A percentile compares a stretch with the other conserved stretches of the same genome.
phyloP scores from a whole-genome alignment of 2,329 filamentous ascomycete species.

The Parasarocladium wereldwijsianum region DNA sequence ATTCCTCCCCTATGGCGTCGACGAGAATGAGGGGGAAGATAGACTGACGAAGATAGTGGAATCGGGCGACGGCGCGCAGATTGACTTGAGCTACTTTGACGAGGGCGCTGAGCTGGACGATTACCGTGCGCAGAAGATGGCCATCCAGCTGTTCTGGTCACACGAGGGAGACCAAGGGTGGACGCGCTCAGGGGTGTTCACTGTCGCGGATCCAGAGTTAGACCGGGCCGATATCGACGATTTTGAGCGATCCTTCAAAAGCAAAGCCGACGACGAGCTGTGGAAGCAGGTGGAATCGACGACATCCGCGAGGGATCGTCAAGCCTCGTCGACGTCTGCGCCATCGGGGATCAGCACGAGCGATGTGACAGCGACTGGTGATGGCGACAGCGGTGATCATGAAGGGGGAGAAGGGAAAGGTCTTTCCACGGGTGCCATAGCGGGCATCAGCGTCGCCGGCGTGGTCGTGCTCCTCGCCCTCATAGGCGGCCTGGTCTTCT shows the following conservation, averaged over 20 bases:
- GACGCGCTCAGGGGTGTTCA: not conserved
- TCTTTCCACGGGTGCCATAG: constrained; percentile 27
- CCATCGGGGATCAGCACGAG: not conserved
- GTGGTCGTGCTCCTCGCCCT: constrained; percentile 23
- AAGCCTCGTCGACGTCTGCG: not conserved
- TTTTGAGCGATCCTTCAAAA: not conserved
- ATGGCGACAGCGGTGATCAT: not conserved
- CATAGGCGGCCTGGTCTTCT: constrained; percentile 24
- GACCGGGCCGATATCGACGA: not conserved
- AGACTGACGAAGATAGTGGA: too few species aligned
- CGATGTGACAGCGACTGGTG: not conserved
- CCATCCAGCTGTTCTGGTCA: not conserved
- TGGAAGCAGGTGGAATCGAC: not conserved
- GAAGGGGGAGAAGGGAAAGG: constrained; percentile 10
- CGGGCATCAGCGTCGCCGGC: constrained; percentile 30
- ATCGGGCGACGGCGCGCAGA: too few species aligned
- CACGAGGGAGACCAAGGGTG: not conserved
- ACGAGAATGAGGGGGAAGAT: too few species aligned
- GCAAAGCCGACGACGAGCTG: not conserved
- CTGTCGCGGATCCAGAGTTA: not conserved
- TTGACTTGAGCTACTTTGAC: not conserved
- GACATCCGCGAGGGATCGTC: not conserved
- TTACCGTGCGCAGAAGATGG: not conserved
- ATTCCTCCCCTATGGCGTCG: too few species aligned
- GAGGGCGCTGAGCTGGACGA: not conserved